Evolutionary conservation across 306 rosid species (phyloP), one percentile per base, ranked within the genome.

Genomic region (Lupinus albus): DNA sequence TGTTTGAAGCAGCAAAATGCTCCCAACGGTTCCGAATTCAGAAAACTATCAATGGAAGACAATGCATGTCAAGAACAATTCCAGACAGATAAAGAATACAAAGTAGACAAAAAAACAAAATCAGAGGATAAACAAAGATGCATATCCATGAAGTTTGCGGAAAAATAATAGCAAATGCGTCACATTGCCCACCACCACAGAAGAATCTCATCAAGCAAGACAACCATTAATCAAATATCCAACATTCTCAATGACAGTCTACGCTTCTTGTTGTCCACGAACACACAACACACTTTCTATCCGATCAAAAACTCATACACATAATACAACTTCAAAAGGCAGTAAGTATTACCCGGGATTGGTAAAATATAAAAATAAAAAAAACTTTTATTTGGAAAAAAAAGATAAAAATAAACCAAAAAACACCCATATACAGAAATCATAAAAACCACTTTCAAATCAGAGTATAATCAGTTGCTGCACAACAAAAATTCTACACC

Each of bases 1-100:
- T 7, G 88, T 85, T 74, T 78, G 84, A 41, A 94, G 95, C 80
- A 94, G 83, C 78, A 91, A 76, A 79, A 84, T 84, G 91, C 96
- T 81, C 80, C 95, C 99, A 71, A 72, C 83, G 4, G 84, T 73
- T 78, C 95, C 99, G 78, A 74, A 80, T 64, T 88, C 96, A 58
- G 83, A 32, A 50, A 90, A 86, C 99, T 94, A 88, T 45, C 68
- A 80, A 38, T 35, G 42, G 61, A 64, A 71, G 68, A 70, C 41
- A 72, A 30, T 41, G 33, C 17, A 33, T 48, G 55, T 71, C 58
- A 58, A 64, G 6, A 47, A 45, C 33, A 39, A 74, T 79, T 46
- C 56, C 73, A 67, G 58, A 45, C 54, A 61, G 28, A 71, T 8
- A 6, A 38, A 63, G 55, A 71, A 54, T 55, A 47, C 17, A 53